Percentiles rank a stretch among this genome's conserved stretches.
These are phyloP conservation scores for Fusarium napiforme DNA, from an alignment of 2,329 filamentous ascomycete genomes.

Conservation along the genomic window DNA sequence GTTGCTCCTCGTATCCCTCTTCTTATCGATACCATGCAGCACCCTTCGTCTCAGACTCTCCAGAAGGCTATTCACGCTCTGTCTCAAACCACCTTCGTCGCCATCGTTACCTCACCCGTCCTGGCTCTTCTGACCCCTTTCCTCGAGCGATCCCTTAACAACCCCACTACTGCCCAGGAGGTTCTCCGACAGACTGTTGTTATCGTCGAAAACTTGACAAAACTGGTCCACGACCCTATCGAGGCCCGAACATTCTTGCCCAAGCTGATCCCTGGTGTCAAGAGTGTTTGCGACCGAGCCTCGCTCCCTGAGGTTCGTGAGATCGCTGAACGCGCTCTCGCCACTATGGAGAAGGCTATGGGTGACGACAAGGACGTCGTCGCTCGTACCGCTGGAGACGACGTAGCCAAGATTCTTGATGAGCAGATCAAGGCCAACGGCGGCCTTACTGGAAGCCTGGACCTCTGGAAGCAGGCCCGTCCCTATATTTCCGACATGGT, in stretches of 20 bases:
- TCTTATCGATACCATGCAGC: conserved; percentile 93
- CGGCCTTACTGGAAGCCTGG: conserved; percentile 67
- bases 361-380: conserved; percentile 73
- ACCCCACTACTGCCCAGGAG: conserved; percentile 89
- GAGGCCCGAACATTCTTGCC: conserved; percentile 96
- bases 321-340: conserved; percentile 82
- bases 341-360: conserved; percentile 95
- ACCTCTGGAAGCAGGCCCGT: conserved; percentile 74
- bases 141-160: conserved; percentile 93
- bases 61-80: conserved; percentile 97
- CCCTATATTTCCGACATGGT: conserved; percentile 86
- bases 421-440: conserved; percentile 77
- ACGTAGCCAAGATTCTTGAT: conserved; percentile 80
- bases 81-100: conserved; percentile 98
- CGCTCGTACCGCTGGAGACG: conserved; percentile 74
- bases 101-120: conserved; percentile 93
- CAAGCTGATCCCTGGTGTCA: conserved; percentile 92
- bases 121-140: conserved; percentile 94
- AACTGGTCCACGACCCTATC: conserved; percentile 93
- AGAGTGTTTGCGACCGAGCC: conserved; percentile 85
- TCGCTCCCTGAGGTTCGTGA: conserved; percentile 95
- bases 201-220: conserved; percentile 97
- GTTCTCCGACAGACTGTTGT: conserved; percentile 95
- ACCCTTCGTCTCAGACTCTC: conserved; percentile 86
- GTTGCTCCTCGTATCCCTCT: conserved; percentile 92